phyloP scores from a whole-genome alignment of 2,329 filamentous ascomycete species.

The Biscogniauxia marginata region DNA sequence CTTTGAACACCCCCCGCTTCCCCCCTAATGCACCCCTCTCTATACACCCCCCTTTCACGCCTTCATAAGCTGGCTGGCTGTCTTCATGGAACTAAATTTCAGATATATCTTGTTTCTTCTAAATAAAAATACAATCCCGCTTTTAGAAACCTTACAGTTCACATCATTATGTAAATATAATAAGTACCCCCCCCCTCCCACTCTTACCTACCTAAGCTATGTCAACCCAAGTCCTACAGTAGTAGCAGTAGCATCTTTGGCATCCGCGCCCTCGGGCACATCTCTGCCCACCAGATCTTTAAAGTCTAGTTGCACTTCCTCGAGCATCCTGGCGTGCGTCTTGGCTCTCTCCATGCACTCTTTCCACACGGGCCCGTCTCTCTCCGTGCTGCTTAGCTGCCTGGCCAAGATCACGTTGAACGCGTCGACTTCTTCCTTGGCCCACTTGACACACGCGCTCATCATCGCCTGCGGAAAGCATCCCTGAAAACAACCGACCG shows the following conservation, averaged over 20 bases:
- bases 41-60: background rate
- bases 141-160: background rate
- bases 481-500: conserved; percentile 80
- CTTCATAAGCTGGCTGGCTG: too few relatives aligned
- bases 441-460: conserved; percentile 96
- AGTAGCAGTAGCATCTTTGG: too few relatives aligned
- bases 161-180: background rate
- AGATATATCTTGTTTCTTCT: too few relatives aligned
- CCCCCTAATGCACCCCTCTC: background rate
- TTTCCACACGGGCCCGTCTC: conserved; percentile 72
- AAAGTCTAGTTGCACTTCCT: conserved; percentile 88
- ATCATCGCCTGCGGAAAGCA: conserved; percentile 87
- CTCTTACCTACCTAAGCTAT: background rate
- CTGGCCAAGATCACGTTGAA: conserved; percentile 82
- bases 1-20: background rate
- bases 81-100: too few relatives aligned
- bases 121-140: too few relatives aligned
- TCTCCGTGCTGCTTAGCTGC: conserved; percentile 84
- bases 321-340: conserved; percentile 75
- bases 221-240: conserved; percentile 44
- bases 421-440: conserved; percentile 88
- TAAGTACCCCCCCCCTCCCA: background rate
- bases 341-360: conserved; percentile 80
- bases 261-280: conserved; percentile 30
- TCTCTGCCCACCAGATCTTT: conserved; percentile 72